phyloP scores from a whole-genome alignment of 1,284 basidiomycete genomes.

The Sporisorium graminicola region DNA sequence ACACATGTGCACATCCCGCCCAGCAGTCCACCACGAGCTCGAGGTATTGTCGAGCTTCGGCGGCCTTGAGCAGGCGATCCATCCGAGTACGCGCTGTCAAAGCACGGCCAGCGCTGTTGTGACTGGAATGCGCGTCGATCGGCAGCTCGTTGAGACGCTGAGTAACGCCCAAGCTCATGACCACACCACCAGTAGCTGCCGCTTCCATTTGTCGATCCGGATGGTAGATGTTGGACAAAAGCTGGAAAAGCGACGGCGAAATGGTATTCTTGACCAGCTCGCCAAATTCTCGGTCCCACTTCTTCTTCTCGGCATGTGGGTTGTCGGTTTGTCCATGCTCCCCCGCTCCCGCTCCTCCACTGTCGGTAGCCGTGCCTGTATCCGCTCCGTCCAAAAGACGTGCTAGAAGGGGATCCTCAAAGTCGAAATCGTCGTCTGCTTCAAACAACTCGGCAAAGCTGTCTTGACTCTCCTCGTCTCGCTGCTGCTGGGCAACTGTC shows the following conservation, averaged over 20 bases:
- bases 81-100: constrained; percentile 20
- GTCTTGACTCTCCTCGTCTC: constrained; percentile 74
- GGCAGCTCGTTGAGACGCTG: constrained; percentile 28
- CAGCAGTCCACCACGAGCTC: constrained; percentile 81
- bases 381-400: constrained; percentile 73
- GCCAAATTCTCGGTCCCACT: constrained; percentile 41
- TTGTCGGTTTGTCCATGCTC: background rate
- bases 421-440: constrained; percentile 73
- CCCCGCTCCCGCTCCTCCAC: constrained; percentile 70
- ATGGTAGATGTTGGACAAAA: constrained; percentile 75
- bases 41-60: constrained; percentile 67
- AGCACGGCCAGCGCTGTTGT: background rate
- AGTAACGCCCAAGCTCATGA: constrained; percentile 40
- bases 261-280: constrained; percentile 75
- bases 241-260: constrained; percentile 76
- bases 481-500: constrained; percentile 3
- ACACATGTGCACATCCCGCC: constrained; percentile 79
- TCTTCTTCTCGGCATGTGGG: constrained; percentile 51
- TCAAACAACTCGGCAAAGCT: constrained; percentile 78
- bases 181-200: constrained; percentile 23
- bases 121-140: background rate
- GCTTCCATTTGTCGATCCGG: constrained; percentile 47
- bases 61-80: constrained; percentile 56
- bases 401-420: constrained; percentile 76
- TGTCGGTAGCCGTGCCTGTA: constrained; percentile 38